phyloP scores from a whole-genome alignment of 2,329 filamentous ascomycete genomes.

The Passalora sequoiae region DNA sequence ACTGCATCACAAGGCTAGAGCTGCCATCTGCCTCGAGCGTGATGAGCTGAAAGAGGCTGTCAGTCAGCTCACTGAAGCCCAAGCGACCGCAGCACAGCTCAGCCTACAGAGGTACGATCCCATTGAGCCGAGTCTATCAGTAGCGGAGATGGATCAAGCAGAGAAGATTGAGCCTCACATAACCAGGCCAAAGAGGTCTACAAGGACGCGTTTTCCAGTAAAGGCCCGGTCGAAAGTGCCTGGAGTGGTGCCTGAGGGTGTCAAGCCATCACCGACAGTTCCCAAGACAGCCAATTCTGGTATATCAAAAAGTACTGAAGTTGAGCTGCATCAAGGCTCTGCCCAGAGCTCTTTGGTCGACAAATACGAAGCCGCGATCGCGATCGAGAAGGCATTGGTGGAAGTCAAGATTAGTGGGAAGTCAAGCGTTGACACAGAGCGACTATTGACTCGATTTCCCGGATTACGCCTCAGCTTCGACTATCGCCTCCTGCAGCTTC shows the following conservation, averaged over 20 bases:
- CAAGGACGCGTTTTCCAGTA: not conserved
- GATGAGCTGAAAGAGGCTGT: constrained; percentile 21
- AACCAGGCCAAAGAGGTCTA: not conserved
- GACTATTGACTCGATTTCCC: constrained; percentile 6
- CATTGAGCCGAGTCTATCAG: not conserved
- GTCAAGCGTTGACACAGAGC: not conserved
- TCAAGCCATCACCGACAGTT: not conserved
- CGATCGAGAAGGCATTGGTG: constrained; percentile 10
- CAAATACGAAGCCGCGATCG: constrained; percentile 7
- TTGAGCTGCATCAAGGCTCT: not conserved
- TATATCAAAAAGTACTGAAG: not conserved
- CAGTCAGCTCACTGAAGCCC: constrained; percentile 19
- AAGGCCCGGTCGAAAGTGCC: not conserved
- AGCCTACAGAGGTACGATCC: constrained; percentile 7
- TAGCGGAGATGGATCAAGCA: not conserved
- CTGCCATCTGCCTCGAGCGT: constrained; percentile 18
- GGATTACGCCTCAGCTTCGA: constrained; percentile 4
- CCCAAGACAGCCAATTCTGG: not conserved
- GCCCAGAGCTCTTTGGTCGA: not conserved
- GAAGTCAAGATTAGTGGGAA: constrained; percentile 6
- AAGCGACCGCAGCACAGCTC: constrained; percentile 6
- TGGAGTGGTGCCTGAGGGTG: not conserved
- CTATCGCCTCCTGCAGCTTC: constrained; percentile 12
- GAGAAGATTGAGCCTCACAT: not conserved
- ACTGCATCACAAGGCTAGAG: constrained; percentile 22